These are phyloP conservation scores for Penicillium sp. DNA, from an alignment of 2,329 filamentous ascomycete species.

Conservation along the genomic window DNA sequence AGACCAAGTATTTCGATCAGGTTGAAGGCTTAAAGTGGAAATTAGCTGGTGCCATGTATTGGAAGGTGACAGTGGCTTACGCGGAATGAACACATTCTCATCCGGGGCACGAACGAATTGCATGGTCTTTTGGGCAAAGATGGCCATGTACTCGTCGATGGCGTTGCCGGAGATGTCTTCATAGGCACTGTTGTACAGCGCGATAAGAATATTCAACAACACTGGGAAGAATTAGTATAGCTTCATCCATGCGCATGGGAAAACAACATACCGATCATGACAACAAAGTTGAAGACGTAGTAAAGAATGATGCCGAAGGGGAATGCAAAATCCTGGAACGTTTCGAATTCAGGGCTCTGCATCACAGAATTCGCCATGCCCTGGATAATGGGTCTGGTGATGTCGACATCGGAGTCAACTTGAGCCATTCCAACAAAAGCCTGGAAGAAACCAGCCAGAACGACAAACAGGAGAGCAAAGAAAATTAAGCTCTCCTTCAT, in stretches of 20 bases:
- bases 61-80: slow-evolving; percentile 29
- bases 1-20: slow-evolving; percentile 82
- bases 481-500: slow-evolving; percentile 95
- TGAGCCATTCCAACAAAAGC: slow-evolving; percentile 90
- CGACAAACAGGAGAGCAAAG: slow-evolving; percentile 82
- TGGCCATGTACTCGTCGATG: slow-evolving; percentile 89
- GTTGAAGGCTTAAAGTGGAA: slow-evolving; percentile 64
- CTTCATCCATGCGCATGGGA: too few relatives aligned
- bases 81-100: slow-evolving; percentile 96
- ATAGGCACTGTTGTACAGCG: slow-evolving; percentile 94
- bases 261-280: slow-evolving; percentile 67
- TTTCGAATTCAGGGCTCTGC: slow-evolving; percentile 84
- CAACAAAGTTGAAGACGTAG: slow-evolving; percentile 95
- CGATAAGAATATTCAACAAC: slow-evolving; percentile 92
- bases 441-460: slow-evolving; percentile 79
- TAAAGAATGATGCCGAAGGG: slow-evolving; percentile 95
- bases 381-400: slow-evolving; percentile 46
- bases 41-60: background rate
- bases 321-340: slow-evolving; percentile 85
- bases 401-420: slow-evolving; percentile 65
- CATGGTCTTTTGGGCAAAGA: slow-evolving; percentile 92
- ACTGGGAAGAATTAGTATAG: slow-evolving; percentile 46
- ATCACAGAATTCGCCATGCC: slow-evolving; percentile 83
- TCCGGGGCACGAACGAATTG: slow-evolving; percentile 95
- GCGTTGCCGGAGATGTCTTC: slow-evolving; percentile 92